Evolutionary conservation across 2,329 filamentous ascomycete genomes (phyloP), one percentile per base, ranked within the genome.

Genomic region (Capronia epimyces): DNA sequence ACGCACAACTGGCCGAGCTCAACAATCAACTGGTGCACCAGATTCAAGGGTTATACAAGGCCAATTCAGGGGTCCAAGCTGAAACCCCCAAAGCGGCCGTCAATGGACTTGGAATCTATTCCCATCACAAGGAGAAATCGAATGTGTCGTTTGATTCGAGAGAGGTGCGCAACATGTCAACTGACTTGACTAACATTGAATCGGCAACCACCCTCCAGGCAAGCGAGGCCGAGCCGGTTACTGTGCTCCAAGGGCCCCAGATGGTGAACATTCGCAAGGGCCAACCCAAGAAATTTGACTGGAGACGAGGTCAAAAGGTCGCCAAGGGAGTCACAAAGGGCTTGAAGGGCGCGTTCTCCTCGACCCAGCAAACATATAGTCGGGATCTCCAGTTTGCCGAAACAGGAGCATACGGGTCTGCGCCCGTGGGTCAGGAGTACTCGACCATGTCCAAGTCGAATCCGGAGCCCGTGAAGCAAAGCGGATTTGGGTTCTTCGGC

Each of bases 231-330:
- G 81, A 84, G 58, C 72, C 77, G 12, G 72, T 73, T 5, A 78
- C 78, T 0, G 70, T 84, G 43, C 67, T 82, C 56, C 76, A 82
- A 22, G 86, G 88, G 1, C 90, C 93, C n/a, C 93, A 95, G 54
- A 87, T 97, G 27, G 87, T 97, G 54, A 94, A 93, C 63, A 94
- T 97, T 56, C 83, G 89, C 62, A 97, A 96, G 72, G 89, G 87
- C 24, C 89, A 95, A 66, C 83, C 86, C 47, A 95, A 89, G 74
- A 97, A 96, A 68, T 96, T 96, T 72, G 95, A 95, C 72, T 97
- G 93, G 90, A 95, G 96, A 78, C 95, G 94, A 75, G 89, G 89
- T 32, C 91, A 95, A 70, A 90, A 87, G 49, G 84, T 97, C 62
- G 90, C 90, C 22, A 95, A 96, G 69, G 91, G 90, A 64, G 87